Conservation (phyloP, 805 yeast species). For the Tetrapisispora nanseiensis region DNA sequence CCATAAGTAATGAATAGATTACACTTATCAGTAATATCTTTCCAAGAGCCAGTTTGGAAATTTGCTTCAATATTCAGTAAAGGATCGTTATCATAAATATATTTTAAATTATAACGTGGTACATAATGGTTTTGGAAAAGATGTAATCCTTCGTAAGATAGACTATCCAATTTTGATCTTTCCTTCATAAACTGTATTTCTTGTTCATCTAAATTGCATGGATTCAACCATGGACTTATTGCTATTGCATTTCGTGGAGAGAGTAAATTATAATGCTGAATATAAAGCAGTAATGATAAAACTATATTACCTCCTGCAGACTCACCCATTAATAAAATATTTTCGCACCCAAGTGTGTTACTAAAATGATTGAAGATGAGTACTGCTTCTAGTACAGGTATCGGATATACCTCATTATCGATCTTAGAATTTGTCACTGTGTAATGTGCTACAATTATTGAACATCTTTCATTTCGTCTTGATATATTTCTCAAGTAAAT, state of each 20-base stretch:
- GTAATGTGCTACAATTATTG: slow-evolving; percentile 15
- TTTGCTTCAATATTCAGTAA: slow-evolving; percentile 14
- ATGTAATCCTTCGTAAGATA: slow-evolving; percentile 8
- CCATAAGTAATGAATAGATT: slow-evolving; percentile 16
- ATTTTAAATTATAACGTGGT: background rate
- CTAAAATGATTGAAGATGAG: slow-evolving; percentile 9
- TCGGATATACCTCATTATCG: slow-evolving; percentile 6
- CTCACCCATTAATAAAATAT: slow-evolving; percentile 19
- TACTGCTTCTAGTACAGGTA: slow-evolving; percentile 11
- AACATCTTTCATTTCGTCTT: slow-evolving; percentile 8
- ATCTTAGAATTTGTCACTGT: slow-evolving; percentile 9
- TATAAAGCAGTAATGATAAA: slow-evolving; percentile 10
- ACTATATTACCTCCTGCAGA: slow-evolving; percentile 23
- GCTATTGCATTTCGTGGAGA: slow-evolving; percentile 16
- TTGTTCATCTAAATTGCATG: slow-evolving; percentile 5
- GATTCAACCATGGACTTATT: slow-evolving; percentile 24
- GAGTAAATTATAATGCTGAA: slow-evolving; percentile 1
- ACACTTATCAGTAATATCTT: slow-evolving; percentile 6
- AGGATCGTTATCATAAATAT: slow-evolving; percentile 5
- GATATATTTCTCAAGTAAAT: slow-evolving; percentile 9
- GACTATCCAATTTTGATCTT: slow-evolving; percentile 7
- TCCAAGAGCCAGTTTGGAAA: slow-evolving; percentile 13
- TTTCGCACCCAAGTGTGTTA: slow-evolving; percentile 5
- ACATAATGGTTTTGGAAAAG: slow-evolving; percentile 3
- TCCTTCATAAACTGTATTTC: slow-evolving; percentile 1